Percentiles rank a stretch among this genome's conserved stretches.
Evolutionary conservation across 2,329 filamentous ascomycete genomes (phyloP).

Genomic region (Emericellopsis atlantica): DNA sequence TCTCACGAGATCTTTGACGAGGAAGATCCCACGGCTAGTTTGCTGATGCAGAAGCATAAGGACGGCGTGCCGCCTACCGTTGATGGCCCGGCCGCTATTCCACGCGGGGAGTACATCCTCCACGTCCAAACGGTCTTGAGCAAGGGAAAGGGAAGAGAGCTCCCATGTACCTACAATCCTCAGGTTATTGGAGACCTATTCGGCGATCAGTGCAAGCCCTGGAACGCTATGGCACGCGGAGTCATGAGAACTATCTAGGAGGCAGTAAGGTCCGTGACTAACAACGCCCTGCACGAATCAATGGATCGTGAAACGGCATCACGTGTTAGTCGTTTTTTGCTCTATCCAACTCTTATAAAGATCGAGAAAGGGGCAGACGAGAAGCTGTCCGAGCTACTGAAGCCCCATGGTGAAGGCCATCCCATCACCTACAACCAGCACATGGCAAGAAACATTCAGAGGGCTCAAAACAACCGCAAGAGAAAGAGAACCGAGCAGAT

Average conservation of each 20-base stretch:
- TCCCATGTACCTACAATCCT: constrained; percentile 49
- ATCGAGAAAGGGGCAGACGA: constrained; percentile 19
- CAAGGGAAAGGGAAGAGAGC: constrained; percentile 27
- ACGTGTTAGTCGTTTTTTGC: constrained; percentile 7
- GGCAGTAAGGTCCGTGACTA: constrained; percentile 32
- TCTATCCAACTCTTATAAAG: constrained; percentile 18
- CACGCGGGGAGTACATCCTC: constrained; percentile 7
- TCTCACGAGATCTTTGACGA: not conserved
- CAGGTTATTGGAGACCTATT: constrained; percentile 47
- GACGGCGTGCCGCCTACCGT: not conserved
- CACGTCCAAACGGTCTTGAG: constrained; percentile 10
- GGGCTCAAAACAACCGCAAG: constrained; percentile 9
- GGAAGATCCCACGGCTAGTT: not conserved
- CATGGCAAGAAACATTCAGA: constrained; percentile 24
- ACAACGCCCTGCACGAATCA: constrained; percentile 25
- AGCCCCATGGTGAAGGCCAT: constrained; percentile 27
- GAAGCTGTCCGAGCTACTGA: constrained; percentile 31
- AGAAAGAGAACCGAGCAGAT: constrained; percentile 5
- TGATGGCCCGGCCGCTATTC: constrained; percentile 1
- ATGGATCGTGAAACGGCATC: constrained; percentile 10
- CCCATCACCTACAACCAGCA: constrained; percentile 40
- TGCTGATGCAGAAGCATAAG: too few relatives aligned
- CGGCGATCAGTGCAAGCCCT: constrained; percentile 40
- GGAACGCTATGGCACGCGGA: constrained; percentile 29
- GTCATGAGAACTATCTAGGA: constrained; percentile 16